Evolutionary conservation across 768 basidiomycete genomes (phyloP), one percentile per base, ranked within the genome.

Genomic region (Ramaria sp.): DNA sequence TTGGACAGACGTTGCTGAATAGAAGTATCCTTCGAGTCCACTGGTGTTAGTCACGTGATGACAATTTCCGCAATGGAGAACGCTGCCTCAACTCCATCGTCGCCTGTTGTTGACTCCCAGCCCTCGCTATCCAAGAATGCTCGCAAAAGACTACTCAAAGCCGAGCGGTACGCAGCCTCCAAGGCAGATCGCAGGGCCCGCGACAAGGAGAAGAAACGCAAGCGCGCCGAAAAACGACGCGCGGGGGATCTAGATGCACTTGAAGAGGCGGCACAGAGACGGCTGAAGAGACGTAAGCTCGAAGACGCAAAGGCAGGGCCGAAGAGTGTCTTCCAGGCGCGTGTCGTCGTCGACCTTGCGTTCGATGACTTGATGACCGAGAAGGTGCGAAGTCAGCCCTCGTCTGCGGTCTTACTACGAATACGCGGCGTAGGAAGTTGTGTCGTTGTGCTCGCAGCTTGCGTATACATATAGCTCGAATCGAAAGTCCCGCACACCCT

Each of bases 341-440:
- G 76, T 58, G 77, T 92, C 3, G 80, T 91, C 34, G 69, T 98
- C 19, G 96, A 99, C 72, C 75, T 97, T 17, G 91, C 84, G 9
- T 97, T 96, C 68, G 94, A 98, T 67, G 81, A 93, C 45, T 74
- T 84, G 71, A 97, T 98, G 95, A 82, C 75, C 57, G 91, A 95
- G 60, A 91, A 93, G 74, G 93, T 94, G 69, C 62, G 84, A 69
- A 24, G 19, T 47, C n/a, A n/a, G n/a, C n/a, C n/a, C n/a, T n/a
- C n/a, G n/a, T n/a, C n/a, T n/a, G n/a, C n/a, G n/a, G n/a, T 27
- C 27, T 27, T 27, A 5, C 27, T 27, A 6, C 9, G 38, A 13
- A 34, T 38, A 1, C 51, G 30, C 33, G 50, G 51, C 41, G 43
- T 68, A 98, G 95, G 96, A 98, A 75, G 80, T 96, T 59, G 81